Base-by-base conservation (phyloP, 179 eudicot genomes). In the Carnegiea gigantea region DNA sequence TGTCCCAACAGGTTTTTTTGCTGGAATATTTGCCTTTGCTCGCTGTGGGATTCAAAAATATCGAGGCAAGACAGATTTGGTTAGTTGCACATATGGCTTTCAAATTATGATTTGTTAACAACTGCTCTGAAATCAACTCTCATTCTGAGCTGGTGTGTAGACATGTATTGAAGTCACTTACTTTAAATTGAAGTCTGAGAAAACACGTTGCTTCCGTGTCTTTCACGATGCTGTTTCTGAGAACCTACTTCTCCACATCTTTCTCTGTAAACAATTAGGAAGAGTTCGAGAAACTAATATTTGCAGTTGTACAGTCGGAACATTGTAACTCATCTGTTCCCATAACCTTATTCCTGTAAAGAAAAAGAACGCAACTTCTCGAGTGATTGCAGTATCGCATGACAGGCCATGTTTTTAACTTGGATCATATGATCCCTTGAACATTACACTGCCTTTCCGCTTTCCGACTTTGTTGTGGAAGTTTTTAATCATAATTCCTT, bases 61-160 rank as follows among this genome's bases (percentile, higher is more conserved):
- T 85, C 94, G 97, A 71, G 85, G 89, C 68, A 77, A 84, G 85
- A 84, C 87, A 49, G 96, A 95, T 77, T 83, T 93, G 98, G 98
- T 94, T 77, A 89, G 97, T 88, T 53, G 76, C 71, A 67, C 44
- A 13, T 46, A 9, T 80, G 28, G 51, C 44, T 77, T 79, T 44
- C n/a, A 24, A 73, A 71, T 78, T 46, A 7, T 54, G 48, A 24
- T 67, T 67, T 38, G 17, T 9, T 33, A n/a, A 74, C 7, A 15
- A 24, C 11, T 81, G 10, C 44, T 40, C 3, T 49, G 33, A 54
- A 40, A 54, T 82, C 48, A 70, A 65, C 23, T 5, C 49, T 75
- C 43, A 1, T 48, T 13, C 21, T 17, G 36, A 36, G 21, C 9
- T 68, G 71, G 38, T 57, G 23, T 30, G 14, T 76, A 5, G 12